Evolutionary conservation across 768 basidiomycete genomes (phyloP).

Genomic region (Cyclocybe cylindracea): DNA sequence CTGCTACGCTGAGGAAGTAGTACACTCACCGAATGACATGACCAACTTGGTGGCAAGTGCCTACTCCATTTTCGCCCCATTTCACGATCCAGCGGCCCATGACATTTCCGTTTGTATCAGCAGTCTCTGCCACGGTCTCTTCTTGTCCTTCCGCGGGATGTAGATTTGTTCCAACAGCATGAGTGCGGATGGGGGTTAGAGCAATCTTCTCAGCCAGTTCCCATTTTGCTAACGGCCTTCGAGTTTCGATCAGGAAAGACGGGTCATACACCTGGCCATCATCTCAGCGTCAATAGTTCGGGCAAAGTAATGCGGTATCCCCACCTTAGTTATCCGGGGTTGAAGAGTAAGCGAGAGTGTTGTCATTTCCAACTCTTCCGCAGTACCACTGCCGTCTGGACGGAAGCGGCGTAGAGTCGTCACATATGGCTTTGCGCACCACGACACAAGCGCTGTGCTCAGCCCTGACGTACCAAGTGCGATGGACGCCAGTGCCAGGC

Average conservation of each 20-base stretch:
- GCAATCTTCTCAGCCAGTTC: constrained; percentile 61
- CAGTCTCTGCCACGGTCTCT: constrained; percentile 82
- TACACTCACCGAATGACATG: constrained; percentile 60
- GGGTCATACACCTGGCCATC: constrained; percentile 62
- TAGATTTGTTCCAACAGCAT: constrained; percentile 27
- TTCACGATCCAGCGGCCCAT: constrained; percentile 78
- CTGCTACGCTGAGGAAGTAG: not conserved
- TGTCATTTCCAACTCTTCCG: constrained; percentile 66
- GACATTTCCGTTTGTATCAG: constrained; percentile 55
- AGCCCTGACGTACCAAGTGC: constrained; percentile 73
- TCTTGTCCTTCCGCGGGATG: constrained; percentile 47
- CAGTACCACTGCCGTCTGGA: constrained; percentile 40
- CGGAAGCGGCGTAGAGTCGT: constrained; percentile 55
- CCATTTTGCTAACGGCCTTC: constrained; percentile 79
- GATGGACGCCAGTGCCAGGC: constrained; percentile 64
- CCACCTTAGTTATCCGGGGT: constrained; percentile 62
- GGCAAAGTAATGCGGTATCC: constrained; percentile 4
- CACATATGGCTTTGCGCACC: constrained; percentile 78
- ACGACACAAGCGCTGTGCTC: constrained; percentile 73
- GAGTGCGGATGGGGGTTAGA: constrained; percentile 41
- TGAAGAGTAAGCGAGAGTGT: constrained; percentile 64
- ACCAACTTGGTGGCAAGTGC: constrained; percentile 65
- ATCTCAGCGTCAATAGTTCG: not conserved
- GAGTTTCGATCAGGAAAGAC: constrained; percentile 65
- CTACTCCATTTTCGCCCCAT: constrained; percentile 69